phyloP scores from a whole-genome alignment of 176 grass and related monocot genomes.

The Lolium rigidum region DNA sequence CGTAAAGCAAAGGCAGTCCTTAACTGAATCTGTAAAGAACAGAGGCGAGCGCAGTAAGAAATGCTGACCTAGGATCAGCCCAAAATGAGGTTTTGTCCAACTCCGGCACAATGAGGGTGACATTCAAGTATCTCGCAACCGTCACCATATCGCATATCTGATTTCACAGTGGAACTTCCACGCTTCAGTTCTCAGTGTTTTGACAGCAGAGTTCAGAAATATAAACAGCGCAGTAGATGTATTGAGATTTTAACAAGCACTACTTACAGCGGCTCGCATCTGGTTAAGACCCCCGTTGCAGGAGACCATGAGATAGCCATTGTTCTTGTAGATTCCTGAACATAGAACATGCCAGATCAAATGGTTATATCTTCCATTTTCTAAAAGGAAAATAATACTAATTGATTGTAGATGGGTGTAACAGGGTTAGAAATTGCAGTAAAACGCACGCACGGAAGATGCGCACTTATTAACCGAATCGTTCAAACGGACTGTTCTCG shows the following conservation, averaged over 20 bases:
- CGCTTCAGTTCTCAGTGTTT: slow-evolving; percentile 31
- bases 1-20: background rate
- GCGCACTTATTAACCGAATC: slow-evolving; percentile 14
- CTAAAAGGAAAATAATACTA: background rate
- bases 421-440: background rate
- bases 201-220: background rate
- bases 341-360: background rate
- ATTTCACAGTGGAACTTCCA: slow-evolving; percentile 11
- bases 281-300: slow-evolving; percentile 98
- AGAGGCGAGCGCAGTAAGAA: background rate
- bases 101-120: slow-evolving; percentile 91
- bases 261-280: slow-evolving; percentile 90
- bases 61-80: slow-evolving; percentile 81
- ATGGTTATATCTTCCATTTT: background rate
- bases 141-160: slow-evolving; percentile 99
- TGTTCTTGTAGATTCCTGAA: slow-evolving; percentile 94
- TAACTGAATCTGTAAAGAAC: background rate
- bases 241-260: slow-evolving; percentile 24
- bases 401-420: background rate
- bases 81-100: slow-evolving; percentile 96
- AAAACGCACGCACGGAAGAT: slow-evolving; percentile 26
- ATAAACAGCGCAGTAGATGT: background rate
- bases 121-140: slow-evolving; percentile 88
- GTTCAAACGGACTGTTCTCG: background rate
- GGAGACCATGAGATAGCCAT: slow-evolving; percentile 94